A percentile compares a stretch with the other conserved stretches of the same genome.
Conservation (phyloP, 495 filamentous ascomycete species). For the Aspergillus nanangensis region DNA sequence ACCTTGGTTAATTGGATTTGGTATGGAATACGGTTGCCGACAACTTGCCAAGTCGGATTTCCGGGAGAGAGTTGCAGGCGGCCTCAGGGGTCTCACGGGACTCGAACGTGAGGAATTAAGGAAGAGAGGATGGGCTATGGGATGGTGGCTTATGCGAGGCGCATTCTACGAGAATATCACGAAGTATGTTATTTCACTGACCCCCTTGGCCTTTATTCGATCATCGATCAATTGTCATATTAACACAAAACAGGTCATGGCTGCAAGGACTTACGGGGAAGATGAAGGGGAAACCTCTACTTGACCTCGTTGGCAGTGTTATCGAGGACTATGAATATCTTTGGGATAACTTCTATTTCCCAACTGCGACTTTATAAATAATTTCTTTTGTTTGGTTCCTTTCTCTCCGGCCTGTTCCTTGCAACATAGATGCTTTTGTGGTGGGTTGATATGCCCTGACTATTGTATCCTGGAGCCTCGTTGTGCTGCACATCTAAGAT, state of each 20-base stretch:
- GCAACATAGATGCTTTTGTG: no score
- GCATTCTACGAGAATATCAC: slow-evolving; percentile 95
- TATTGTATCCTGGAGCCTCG: no score
- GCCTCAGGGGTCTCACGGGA: slow-evolving; percentile 66
- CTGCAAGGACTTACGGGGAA: slow-evolving; percentile 57
- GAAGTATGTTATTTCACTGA: slow-evolving; percentile 45
- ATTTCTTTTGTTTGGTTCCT: no score
- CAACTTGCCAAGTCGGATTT: slow-evolving; percentile 75
- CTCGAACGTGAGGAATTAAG: slow-evolving; percentile 85
- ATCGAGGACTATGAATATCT: slow-evolving; percentile 95
- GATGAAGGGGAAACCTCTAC: slow-evolving; percentile 69
- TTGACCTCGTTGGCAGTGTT: slow-evolving; percentile 74
- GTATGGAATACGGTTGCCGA: slow-evolving; percentile 79
- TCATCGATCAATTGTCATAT: slow-evolving; percentile 15
- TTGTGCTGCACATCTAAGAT: no score
- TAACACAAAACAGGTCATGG: slow-evolving; percentile 48
- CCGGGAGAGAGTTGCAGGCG: slow-evolving; percentile 60
- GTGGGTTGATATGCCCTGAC: no score
- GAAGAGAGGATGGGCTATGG: slow-evolving; percentile 80
- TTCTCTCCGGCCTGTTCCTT: no score
- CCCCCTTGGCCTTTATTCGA: not conserved
- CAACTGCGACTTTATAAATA: slow-evolving; percentile 59
- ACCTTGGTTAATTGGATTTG: slow-evolving; percentile 86
- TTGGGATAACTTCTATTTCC: slow-evolving; percentile 97
- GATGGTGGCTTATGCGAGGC: slow-evolving; percentile 93